Evolutionary conservation across 495 filamentous ascomycete genomes (phyloP), one percentile per base, ranked within the genome.

Genomic region (Tuber brumale): DNA sequence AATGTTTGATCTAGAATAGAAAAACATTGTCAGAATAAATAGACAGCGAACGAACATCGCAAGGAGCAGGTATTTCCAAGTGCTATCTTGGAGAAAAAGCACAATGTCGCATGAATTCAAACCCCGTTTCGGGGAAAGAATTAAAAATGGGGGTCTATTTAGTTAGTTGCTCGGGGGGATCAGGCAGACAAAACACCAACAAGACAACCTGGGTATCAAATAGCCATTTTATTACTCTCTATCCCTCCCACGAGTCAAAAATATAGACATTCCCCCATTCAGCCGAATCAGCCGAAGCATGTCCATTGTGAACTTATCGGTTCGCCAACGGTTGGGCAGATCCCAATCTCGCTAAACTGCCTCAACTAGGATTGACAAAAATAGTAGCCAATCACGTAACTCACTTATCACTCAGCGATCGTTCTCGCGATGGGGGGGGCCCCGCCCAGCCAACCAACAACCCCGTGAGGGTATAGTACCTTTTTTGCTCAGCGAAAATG

Each of bases 381-480:
- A 35, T 66, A 66, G 57, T 66, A 66, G 57, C 57, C 57, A 66
- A 66, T 66, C 57, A 66, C 27, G 4, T 27, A 35, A 19, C 57
- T 8, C 27, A 31, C 27, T 66, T 12, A 31, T 61, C 57, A 16
- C 57, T 61, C 57, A 31, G 3, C 27, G 3, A 7, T 8, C 3
- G 14, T 35, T 35, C 57, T 35, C 31, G 27, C 14, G 3, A 27
- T 31, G 57, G 35, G 1, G 35, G 1, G 12, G 31, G 10, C n/a
- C 51, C 51, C 51, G 51, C 51, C 51, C 51, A 61, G 27, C 51
- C 51, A 61, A 66, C 57, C 51, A n/a, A 27, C 57, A 31, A 66
- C 14, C 27, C 19, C 57, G 27, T 19, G 5, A 66, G 14, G 57
- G 27, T 42, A 39, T 42, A 0, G 41, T 66, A 66, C 27, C 57